phyloP scores from a whole-genome alignment of 2,329 filamentous ascomycete genomes.

The Fusarium vanettenii region DNA sequence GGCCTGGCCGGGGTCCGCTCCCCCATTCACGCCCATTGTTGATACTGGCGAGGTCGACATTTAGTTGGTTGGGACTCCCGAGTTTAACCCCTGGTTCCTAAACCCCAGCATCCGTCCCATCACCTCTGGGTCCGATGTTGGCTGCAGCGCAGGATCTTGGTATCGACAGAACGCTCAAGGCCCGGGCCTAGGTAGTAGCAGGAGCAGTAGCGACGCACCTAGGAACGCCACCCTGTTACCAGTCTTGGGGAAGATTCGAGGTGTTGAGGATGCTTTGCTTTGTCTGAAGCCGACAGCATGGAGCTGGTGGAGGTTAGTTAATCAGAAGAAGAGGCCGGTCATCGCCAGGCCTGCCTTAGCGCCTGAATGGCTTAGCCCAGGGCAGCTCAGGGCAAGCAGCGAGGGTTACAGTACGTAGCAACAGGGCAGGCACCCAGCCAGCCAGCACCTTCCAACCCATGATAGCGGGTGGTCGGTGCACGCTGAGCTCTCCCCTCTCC shows the following conservation, averaged over 20 bases:
- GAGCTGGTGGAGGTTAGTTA: neutral
- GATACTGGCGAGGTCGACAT: neutral
- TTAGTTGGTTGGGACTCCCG: neutral
- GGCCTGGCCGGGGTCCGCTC: neutral
- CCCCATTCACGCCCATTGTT: neutral
- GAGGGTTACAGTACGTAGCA: neutral
- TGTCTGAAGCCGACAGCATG: constrained; percentile 11
- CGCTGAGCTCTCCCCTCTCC: constrained; percentile 2
- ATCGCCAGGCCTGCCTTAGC: constrained; percentile 30
- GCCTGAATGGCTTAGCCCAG: constrained; percentile 5
- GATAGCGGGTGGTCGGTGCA: constrained; percentile 14
- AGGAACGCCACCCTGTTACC: constrained; percentile 4
- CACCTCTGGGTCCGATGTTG: neutral
- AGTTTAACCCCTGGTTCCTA: neutral
- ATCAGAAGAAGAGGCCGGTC: neutral
- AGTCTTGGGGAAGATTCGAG: neutral
- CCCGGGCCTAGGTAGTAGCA: neutral
- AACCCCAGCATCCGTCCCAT: constrained; percentile 2
- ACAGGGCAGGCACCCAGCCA: neutral
- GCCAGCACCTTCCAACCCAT: neutral
- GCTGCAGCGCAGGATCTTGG: constrained; percentile 8
- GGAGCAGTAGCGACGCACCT: neutral
- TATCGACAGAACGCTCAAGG: neutral
- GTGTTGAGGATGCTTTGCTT: constrained; percentile 8
- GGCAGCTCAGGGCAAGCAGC: constrained; percentile 2